Base-by-base conservation (phyloP, 163 green algal species). In the Dunaliella salina region DNA sequence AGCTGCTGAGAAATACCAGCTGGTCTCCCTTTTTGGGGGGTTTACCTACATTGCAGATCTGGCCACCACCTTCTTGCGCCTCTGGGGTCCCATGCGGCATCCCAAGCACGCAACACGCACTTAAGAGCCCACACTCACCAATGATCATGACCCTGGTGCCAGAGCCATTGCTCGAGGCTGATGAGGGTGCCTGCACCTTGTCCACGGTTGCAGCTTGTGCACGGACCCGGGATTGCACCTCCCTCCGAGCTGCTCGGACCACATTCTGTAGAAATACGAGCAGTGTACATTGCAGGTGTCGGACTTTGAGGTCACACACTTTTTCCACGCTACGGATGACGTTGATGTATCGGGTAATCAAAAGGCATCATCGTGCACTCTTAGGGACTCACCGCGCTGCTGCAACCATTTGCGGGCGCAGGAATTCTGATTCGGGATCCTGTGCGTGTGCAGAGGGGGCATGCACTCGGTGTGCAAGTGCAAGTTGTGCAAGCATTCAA, bases 101-200 rank as follows among this genome's bases (percentile, higher is more conserved):
- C 40, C 29, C 34, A 20, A 26, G 20, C 75, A 25, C 45, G 24
- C 24, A 17, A 69, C 25, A 17, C 40, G 17, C 18, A 50, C 18
- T 78, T 15, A 3, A 86, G 26, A 29, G 17, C 12, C 33, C 13
- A 89, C 81, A 84, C 81, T 88, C 85, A 92, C 93, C 94, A 85
- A 96, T 93, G 83, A 96, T 95, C 91, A 96, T 95, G 29, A 96
- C 92, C 30, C 89, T 87, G 11, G 90, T 92, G 86, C 93, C 93
- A 32, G 84, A 85, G 75, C 92, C 92, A 84, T 86, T 88, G 46
- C 88, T 91, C 79, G 63, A 50, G 11, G 83, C 67, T 34, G 83
- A 81, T 32, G n/a, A 15, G 33, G 83, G 63, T 5, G 80, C 20
- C 0, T 18, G 11, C 32, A n/a, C 22, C 83, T 81, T 81, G 29